Base-by-base conservation (phyloP, 2,329 filamentous ascomycete species). In the Colletotrichum tofieldiae region DNA sequence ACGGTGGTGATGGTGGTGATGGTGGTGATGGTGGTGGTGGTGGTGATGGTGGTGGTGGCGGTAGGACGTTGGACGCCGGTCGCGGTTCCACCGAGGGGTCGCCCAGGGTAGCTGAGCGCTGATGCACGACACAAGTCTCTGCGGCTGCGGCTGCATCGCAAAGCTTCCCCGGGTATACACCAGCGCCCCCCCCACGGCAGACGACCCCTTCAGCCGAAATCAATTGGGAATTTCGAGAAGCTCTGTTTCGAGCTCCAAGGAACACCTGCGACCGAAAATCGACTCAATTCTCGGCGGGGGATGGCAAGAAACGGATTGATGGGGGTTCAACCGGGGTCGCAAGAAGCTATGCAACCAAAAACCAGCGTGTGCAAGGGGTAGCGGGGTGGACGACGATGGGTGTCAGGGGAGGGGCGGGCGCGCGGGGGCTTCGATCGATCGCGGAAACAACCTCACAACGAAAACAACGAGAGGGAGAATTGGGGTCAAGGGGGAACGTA, bases 401-500 rank as follows among this genome's bases (percentile, higher is more conserved):
- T 49, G 26, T 35, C 23, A 35, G 65, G 32, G 47, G 23, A 26
- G 23, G 23, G 51, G 60, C n/a, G 14, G 35, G 62, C 20, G 61
- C 14, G 62, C 68, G 39, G 51, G 62, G 26, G 26, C 7, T 26
- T 26, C 58, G 20, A n/a, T 54, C 14, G 39, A 56, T 35, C 14
- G 51, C 20, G 37, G 52, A 45, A 23, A 47, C 60, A 45, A 47
- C 45, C 39, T 56, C 26, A 18, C 8, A 64, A 35, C 20, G 39
- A 67, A 73, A 64, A 54, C 70, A 65, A 77, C 65, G 74, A 73
- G 72, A 49, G 74, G 75, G 65, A 70, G 71, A 72, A 74, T 47
- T 74, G 59, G 76, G 72, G 63, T 71, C 70, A 71, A 68, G 73
- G 72, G 76, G 72, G 18, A 75, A 78, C 83, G 87, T 84, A 96